Evolutionary conservation across 73 alveolate genomes (phyloP).

Genomic region (Uronychia binucleata): DNA sequence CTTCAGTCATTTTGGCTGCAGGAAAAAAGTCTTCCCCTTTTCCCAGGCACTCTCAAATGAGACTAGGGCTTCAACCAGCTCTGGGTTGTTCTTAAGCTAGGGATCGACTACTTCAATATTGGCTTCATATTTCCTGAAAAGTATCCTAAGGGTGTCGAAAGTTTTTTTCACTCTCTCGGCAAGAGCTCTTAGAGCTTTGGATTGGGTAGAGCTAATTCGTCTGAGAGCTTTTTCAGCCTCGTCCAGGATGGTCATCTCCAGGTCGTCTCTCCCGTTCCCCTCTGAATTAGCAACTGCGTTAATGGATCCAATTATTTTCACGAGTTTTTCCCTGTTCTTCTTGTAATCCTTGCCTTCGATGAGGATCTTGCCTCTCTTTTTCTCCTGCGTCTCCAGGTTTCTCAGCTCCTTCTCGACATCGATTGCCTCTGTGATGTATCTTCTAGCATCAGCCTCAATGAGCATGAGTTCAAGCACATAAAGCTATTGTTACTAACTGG

Average conservation of each 20-base stretch:
- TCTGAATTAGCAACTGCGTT: constrained; percentile 92
- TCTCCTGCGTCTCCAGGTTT: constrained; percentile 83
- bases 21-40: constrained; percentile 77
- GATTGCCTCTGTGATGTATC: constrained; percentile 86
- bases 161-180: constrained; percentile 78
- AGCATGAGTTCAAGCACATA: constrained; percentile 92
- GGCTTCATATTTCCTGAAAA: constrained; percentile 86
- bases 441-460: constrained; percentile 92
- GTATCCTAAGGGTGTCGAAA: constrained; percentile 36
- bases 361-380: constrained; percentile 85
- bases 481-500: constrained; percentile 15
- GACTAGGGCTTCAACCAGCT: constrained; percentile 81
- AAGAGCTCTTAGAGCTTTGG: constrained; percentile 82
- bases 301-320: constrained; percentile 76
- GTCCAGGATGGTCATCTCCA: constrained; percentile 76
- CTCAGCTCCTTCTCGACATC: constrained; percentile 88
- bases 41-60: constrained; percentile 90
- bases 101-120: constrained; percentile 96
- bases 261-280: constrained; percentile 94
- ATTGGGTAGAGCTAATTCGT: constrained; percentile 80
- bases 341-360: constrained; percentile 75
- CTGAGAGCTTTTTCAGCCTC: constrained; percentile 89
- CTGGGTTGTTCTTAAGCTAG: constrained; percentile 87
- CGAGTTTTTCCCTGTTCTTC: constrained; percentile 52
- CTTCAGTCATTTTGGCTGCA: constrained; percentile 32